Conservation (phyloP, 139 green algal species). For the Chlamydomonas eustigma region DNA sequence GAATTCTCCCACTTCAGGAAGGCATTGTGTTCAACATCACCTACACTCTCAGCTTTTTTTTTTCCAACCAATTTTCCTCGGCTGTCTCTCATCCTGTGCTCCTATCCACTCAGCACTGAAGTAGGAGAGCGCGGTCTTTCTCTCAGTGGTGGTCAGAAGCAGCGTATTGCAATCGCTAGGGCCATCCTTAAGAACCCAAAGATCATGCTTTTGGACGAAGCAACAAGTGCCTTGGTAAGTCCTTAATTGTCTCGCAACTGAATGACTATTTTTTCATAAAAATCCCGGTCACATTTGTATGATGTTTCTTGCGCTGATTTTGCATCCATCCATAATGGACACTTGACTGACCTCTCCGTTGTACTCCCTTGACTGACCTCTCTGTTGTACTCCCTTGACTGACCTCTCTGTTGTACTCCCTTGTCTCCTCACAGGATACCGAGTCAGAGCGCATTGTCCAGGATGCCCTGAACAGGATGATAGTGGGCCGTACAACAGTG, state of each 20-base stretch:
- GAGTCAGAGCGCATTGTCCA: constrained; percentile 62
- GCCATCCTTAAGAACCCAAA: constrained; percentile 79
- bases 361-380: no score
- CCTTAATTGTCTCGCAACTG: no score
- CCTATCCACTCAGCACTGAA: constrained; percentile 11
- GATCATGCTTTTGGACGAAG: constrained; percentile 73
- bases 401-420: no score
- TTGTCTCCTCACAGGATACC: constrained; percentile 45
- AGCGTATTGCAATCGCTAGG: constrained; percentile 91
- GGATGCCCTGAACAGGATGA: constrained; percentile 42
- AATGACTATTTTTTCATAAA: no score
- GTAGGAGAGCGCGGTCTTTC: constrained; percentile 58
- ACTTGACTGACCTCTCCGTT: no score
- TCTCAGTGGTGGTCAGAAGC: constrained; percentile 75
- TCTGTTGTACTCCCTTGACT: no score
- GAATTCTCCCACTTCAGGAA: no score
- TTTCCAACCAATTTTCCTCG: neutral
- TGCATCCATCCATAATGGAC: no score
- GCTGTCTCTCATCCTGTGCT: neutral
- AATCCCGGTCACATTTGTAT: no score
- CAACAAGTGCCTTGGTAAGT: constrained; percentile 8
- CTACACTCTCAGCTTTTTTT: neutral
- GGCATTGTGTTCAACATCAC: no score
- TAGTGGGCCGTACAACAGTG: constrained; percentile 64
- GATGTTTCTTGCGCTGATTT: no score